A percentile compares a stretch with the other conserved stretches of the same genome.
phyloP scores from a whole-genome alignment of 2,329 filamentous ascomycete species.

The Chaetomiaceae sp. region DNA sequence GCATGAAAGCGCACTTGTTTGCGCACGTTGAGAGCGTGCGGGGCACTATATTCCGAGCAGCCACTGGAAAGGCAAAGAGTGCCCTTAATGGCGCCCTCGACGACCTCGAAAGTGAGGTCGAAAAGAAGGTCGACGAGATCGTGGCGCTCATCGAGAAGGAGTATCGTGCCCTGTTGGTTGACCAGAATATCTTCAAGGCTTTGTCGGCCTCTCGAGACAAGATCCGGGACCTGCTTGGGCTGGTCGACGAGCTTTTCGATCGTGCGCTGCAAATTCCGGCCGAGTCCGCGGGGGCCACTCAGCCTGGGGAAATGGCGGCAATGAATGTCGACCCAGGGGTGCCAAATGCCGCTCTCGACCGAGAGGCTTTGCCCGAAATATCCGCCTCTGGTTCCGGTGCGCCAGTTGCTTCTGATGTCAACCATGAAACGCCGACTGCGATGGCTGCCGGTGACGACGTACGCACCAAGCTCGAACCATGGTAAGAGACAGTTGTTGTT shows the following conservation, averaged over 20 bases:
- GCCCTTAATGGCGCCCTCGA: constrained; percentile 37
- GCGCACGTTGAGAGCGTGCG: constrained; percentile 39
- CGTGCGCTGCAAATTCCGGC: neutral
- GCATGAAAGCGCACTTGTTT: constrained; percentile 51
- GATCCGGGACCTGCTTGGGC: constrained; percentile 10
- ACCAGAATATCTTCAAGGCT: constrained; percentile 28
- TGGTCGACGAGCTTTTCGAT: constrained; percentile 17
- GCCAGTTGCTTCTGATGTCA: too few species aligned
- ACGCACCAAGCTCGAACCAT: too few species aligned
- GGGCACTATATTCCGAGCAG: constrained; percentile 46
- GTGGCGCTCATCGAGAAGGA: constrained; percentile 49
- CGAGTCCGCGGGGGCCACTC: too few species aligned
- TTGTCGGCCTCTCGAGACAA: constrained; percentile 5
- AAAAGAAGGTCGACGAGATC: constrained; percentile 45
- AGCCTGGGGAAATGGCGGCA: neutral
- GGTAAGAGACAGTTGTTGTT: too few species aligned
- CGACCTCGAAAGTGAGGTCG: constrained; percentile 35
- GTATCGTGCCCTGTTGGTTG: constrained; percentile 48
- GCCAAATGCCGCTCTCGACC: too few species aligned
- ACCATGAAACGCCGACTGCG: too few species aligned
- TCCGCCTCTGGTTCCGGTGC: too few species aligned
- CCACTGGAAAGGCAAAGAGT: constrained; percentile 38
- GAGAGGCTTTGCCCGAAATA: too few species aligned
- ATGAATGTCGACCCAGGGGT: neutral
- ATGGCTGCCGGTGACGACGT: too few species aligned